Evolutionary conservation across 495 filamentous ascomycete genomes (phyloP), one percentile per base, ranked within the genome.

Genomic region (Hyaloscypha hepaticicola): DNA sequence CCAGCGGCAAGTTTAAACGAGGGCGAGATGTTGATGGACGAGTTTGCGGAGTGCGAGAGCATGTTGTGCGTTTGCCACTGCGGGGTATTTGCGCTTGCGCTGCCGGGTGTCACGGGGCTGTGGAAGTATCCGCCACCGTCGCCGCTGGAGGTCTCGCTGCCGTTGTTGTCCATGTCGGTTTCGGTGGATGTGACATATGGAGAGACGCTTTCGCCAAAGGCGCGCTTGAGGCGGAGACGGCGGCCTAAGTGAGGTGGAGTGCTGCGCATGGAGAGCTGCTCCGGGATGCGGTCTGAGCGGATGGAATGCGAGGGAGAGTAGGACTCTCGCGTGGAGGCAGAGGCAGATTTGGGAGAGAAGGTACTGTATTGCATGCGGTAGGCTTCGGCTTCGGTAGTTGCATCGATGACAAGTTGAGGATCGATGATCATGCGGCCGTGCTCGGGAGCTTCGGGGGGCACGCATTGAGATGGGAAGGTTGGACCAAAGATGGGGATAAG

Each of bases 401-500:
- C 66, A 24, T 41, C 72, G 1, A 65, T 66, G 2, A 94, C 78
- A 57, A 93, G 87, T 1, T 73, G 75, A 0, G 73, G 74, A 55
- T 86, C 79, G 67, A 98, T 93, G 19, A 83, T 72, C 87, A 92
- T 92, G 33, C 81, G 82, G 28, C 79, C 83, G 72, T 85, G 88
- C 11, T 78, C 77, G 1, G 80, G 78, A 7, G 83, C 73, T 19
- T 81, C 75, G 3, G 84, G 84, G 0, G 71, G 82, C n/a, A 88
- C 75, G 72, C 95, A 99, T 38, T 84, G 76, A 0, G 77, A 75
- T 2, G 90, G 86, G 74, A 99, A 98, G 60, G 86, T 82, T 7
- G 82, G 79, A 0, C 95, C 95, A 72, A 99, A 99, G 60, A 99
- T 77, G 19, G 93, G 93, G 11, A 93, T 95, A 51, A 99, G 78